Conservation (phyloP, 768 basidiomycete genomes). For the Xerocomellus amylosporus region DNA sequence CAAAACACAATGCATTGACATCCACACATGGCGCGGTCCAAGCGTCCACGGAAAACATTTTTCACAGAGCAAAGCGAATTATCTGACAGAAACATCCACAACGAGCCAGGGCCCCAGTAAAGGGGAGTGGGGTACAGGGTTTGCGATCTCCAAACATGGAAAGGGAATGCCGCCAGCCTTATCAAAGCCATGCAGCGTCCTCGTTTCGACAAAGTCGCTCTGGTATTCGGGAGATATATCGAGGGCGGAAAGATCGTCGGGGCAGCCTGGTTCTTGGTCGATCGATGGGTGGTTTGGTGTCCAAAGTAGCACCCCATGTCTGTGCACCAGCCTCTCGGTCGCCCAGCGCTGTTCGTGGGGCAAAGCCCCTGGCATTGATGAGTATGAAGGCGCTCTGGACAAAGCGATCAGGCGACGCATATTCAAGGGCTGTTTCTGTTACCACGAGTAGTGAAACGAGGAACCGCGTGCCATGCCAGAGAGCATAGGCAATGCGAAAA, state of each 20-base stretch:
- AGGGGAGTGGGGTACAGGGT: conserved; percentile 7
- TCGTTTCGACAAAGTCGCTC: conserved; percentile 40
- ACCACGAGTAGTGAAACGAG: conserved; percentile 44
- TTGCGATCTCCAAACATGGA: background rate
- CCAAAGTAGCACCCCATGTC: background rate
- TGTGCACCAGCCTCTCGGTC: background rate
- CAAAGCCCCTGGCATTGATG: conserved; percentile 27
- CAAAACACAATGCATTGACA: background rate
- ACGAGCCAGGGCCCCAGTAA: background rate
- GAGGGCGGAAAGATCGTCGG: conserved; percentile 20
- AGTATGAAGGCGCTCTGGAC: conserved; percentile 38
- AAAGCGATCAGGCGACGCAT: conserved; percentile 6
- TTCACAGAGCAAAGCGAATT: background rate
- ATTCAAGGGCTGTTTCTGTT: conserved; percentile 12
- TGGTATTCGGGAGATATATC: conserved; percentile 44
- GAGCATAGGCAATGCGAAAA: conserved; percentile 21
- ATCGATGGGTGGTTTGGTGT: conserved; percentile 7
- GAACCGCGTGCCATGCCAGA: conserved; percentile 34
- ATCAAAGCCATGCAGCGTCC: conserved; percentile 20
- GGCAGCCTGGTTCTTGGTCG: background rate
- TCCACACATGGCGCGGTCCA: background rate
- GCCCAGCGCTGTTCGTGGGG: background rate
- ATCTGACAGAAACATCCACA: background rate
- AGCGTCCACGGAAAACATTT: background rate
- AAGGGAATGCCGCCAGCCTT: too few relatives aligned